These are phyloP conservation scores for Colletotrichum spaethianum DNA, from an alignment of 2,329 filamentous ascomycete genomes.

Conservation along the genomic window DNA sequence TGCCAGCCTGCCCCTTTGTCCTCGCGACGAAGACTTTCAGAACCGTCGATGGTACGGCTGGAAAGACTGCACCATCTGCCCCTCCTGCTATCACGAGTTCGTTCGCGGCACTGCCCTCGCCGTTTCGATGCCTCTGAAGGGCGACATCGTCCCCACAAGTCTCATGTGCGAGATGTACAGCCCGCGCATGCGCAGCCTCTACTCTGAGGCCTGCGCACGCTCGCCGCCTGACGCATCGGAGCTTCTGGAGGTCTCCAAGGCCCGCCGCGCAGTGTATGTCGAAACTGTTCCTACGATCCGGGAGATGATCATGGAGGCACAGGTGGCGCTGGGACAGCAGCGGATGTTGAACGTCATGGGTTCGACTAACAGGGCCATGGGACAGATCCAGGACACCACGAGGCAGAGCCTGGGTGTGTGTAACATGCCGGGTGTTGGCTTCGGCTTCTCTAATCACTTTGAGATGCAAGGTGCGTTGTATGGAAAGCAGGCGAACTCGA, in stretches of 20 bases:
- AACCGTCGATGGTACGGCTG: conserved; percentile 54
- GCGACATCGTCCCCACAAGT: conserved; percentile 39
- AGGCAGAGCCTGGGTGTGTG: conserved; percentile 6
- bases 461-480: conserved; percentile 49
- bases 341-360: conserved; percentile 47
- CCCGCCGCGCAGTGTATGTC: conserved; percentile 49
- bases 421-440: conserved; percentile 42
- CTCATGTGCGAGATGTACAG: conserved; percentile 56
- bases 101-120: conserved; percentile 48
- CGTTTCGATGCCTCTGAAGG: conserved; percentile 47
- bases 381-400: conserved; percentile 41
- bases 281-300: conserved; percentile 50
- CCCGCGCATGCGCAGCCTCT: conserved; percentile 53
- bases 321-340: conserved; percentile 46
- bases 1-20: conserved; percentile 48
- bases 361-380: conserved; percentile 45
- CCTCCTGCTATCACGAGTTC: conserved; percentile 54
- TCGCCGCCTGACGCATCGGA: conserved; percentile 42
- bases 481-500: conserved; percentile 48
- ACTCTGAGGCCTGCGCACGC: conserved; percentile 48
- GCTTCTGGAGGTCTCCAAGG: conserved; percentile 47
- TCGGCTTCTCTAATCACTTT: conserved; percentile 50
- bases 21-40: conserved; percentile 44
- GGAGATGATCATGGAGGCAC: conserved; percentile 47
- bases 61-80: conserved; percentile 53